Evolutionary conservation across 805 yeast species (phyloP).

Genomic region (Yamadazyma sp.): DNA sequence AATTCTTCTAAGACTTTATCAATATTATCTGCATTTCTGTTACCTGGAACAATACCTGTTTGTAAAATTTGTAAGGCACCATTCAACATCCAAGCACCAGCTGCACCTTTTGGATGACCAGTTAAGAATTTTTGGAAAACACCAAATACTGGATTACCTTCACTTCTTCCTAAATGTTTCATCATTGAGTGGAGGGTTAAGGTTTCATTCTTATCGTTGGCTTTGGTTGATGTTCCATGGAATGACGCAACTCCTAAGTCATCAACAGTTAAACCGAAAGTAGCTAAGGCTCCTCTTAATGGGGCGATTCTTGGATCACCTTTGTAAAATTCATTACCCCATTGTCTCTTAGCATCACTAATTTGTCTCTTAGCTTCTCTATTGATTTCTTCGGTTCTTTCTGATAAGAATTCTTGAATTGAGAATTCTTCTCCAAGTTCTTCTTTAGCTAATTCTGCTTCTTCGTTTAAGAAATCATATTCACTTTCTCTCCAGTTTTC

Average conservation of each 20-base stretch:
- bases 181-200: slow-evolving; percentile 89
- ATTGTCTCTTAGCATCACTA: slow-evolving; percentile 83
- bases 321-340: slow-evolving; percentile 94
- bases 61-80: slow-evolving; percentile 94
- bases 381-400: slow-evolving; percentile 83
- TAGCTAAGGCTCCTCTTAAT: slow-evolving; percentile 92
- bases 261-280: slow-evolving; percentile 89
- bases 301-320: slow-evolving; percentile 95
- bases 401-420: slow-evolving; percentile 55
- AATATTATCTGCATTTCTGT: slow-evolving; percentile 96
- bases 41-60: slow-evolving; percentile 95
- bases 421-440: slow-evolving; percentile 50
- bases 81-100: slow-evolving; percentile 99
- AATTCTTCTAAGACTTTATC: slow-evolving; percentile 79
- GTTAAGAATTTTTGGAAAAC: slow-evolving; percentile 98
- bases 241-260: slow-evolving; percentile 95
- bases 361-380: slow-evolving; percentile 84
- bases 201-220: slow-evolving; percentile 98
- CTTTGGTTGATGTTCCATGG: slow-evolving; percentile 99
- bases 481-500: slow-evolving; percentile 84
- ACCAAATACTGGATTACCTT: slow-evolving; percentile 97
- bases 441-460: slow-evolving; percentile 55
- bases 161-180: slow-evolving; percentile 91
- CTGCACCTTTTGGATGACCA: slow-evolving; percentile 99
- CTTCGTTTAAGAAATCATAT: slow-evolving; percentile 64